Conservation (phyloP, 176 grass and related monocot species). For the Oropetium thomaeum region DNA sequence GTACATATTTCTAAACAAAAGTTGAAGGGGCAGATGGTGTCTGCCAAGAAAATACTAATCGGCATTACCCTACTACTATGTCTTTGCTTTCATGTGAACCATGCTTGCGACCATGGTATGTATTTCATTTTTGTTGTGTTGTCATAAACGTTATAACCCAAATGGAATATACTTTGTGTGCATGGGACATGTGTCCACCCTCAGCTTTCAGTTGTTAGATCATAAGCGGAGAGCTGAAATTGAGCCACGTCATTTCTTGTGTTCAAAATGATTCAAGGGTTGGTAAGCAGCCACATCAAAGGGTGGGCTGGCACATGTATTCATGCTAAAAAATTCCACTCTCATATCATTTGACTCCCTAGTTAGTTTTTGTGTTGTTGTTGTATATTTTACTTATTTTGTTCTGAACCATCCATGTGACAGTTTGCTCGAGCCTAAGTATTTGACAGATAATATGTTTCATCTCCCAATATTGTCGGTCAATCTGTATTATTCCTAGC, state of each 20-base stretch:
- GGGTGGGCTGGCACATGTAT: too few species aligned
- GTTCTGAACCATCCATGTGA: constrained; percentile 14
- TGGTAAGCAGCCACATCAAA: too few species aligned
- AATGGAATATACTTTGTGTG: too few species aligned
- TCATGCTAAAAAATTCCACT: too few species aligned
- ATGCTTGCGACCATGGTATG: constrained; percentile 37
- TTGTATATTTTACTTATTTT: background rate
- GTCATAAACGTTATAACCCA: background rate
- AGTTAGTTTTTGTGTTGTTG: background rate
- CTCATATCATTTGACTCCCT: background rate
- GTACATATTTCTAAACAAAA: constrained; percentile 9
- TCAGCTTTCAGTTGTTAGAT: too few species aligned
- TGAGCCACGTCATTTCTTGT: too few species aligned
- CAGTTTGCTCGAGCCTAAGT: background rate
- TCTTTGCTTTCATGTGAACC: constrained; percentile 21
- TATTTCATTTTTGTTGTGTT: background rate
- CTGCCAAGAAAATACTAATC: background rate
- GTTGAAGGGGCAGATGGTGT: background rate
- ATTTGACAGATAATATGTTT: too few species aligned
- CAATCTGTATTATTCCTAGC: background rate
- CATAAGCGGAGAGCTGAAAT: too few species aligned
- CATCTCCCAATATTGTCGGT: background rate
- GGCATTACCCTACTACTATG: background rate
- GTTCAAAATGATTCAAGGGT: too few species aligned
- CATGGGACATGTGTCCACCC: too few species aligned